Evolutionary conservation across 768 basidiomycete genomes (phyloP), one percentile per base, ranked within the genome.

Genomic region (Termitomyces sp.): DNA sequence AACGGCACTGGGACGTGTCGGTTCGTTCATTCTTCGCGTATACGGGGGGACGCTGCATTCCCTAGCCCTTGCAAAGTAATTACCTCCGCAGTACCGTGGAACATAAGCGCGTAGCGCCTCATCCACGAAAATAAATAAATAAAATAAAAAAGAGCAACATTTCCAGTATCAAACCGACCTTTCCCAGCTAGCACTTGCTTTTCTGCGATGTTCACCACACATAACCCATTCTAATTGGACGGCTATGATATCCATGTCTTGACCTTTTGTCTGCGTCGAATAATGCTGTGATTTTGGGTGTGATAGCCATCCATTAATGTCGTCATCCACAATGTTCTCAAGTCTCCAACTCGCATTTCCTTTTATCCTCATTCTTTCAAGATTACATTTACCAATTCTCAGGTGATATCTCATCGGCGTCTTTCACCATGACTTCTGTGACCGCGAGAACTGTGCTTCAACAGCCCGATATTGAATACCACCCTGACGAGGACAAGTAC

Each of bases 401-500:
- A 39, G 14, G 17, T 39, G 5, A 14, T 6, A n/a, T 19, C n/a
- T 34, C 7, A 40, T 40, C 39, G 7, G 1, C n/a, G 9, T 9
- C 11, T 12, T 34, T 34, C 5, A 40, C 5, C n/a, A 16, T 40
- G 37, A 14, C n/a, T 40, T 40, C 39, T 40, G 16, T 39, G 39
- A 40, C 39, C 27, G 39, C 19, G 45, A 57, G 27, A 14, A 2
- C 40, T 47, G 39, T 40, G 39, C 3, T 46, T 43, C 39, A 32
- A 21, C 72, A 73, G 57, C 73, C 75, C 30, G 72, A 75, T 54
- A 73, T 74, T 40, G 45, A 66, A 17, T 76, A 76, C 51, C 71
- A 71, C 51, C 73, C 72, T 28, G 28, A 28, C 59, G 64, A 64
- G 53, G 69, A 61, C 27, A 73, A 74, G 59, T 76, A 71, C 66